These are phyloP conservation scores for barrel medic (Medicago truncatula) DNA, from an alignment of 306 rosid genomes.

Conservation along the genomic window DNA sequence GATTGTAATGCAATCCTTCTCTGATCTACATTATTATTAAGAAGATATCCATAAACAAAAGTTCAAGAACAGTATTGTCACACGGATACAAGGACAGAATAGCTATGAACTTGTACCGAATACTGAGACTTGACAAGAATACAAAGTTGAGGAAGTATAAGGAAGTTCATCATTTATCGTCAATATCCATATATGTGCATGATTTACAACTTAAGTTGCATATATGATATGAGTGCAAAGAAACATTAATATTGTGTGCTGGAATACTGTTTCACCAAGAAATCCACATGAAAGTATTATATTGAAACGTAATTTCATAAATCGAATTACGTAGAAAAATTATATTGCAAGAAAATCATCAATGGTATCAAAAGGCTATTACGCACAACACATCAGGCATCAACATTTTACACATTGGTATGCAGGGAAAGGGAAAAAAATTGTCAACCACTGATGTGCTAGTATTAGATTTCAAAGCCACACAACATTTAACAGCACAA, in stretches of 20 bases:
- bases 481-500: neutral
- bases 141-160: slow-evolving; percentile 20
- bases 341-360: neutral
- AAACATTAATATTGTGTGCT: neutral
- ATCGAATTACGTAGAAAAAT: neutral
- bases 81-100: neutral
- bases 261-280: slow-evolving; percentile 3
- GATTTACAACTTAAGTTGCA: neutral
- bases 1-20: slow-evolving; percentile 93
- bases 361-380: slow-evolving; percentile 30
- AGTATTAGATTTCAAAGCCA: slow-evolving; percentile 5
- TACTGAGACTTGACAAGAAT: slow-evolving; percentile 17
- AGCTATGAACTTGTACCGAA: slow-evolving; percentile 4
- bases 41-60: slow-evolving; percentile 16
- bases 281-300: too few relatives aligned
- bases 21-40: slow-evolving; percentile 72
- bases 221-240: neutral
- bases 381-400: neutral
- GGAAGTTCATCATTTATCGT: slow-evolving; percentile 17
- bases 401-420: neutral
- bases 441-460: neutral
- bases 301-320: neutral
- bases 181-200: slow-evolving; percentile 15
- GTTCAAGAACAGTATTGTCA: neutral
- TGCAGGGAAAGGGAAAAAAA: neutral